These are phyloP conservation scores for Martensiomyces pterosporus DNA, from an alignment of 192 early-diverging fungal species.

Conservation along the genomic window DNA sequence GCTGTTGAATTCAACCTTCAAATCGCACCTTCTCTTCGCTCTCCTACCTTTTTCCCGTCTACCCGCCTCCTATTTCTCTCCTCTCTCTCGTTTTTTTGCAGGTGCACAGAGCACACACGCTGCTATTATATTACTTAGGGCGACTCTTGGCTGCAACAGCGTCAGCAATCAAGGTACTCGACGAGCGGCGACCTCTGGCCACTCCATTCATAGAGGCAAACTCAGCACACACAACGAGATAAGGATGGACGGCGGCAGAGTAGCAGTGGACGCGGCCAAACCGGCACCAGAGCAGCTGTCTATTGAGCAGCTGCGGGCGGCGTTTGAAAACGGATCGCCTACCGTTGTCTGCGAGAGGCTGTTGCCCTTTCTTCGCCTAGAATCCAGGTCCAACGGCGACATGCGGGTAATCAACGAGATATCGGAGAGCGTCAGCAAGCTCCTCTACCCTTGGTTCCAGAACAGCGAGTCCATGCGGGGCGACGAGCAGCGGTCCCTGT, in stretches of 20 bases:
- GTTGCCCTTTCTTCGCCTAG: conserved; percentile 27
- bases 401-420: conserved; percentile 31
- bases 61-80: too few relatives aligned
- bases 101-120: too few relatives aligned
- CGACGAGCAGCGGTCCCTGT: conserved; percentile 29
- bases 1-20: background rate
- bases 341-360: conserved; percentile 21
- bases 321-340: conserved; percentile 29
- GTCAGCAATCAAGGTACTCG: too few relatives aligned
- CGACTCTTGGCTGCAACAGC: too few relatives aligned
- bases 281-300: conserved; percentile 9
- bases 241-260: conserved; percentile 1
- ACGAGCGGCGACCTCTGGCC: too few relatives aligned
- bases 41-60: background rate
- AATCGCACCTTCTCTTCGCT: too few relatives aligned
- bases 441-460: conserved; percentile 39
- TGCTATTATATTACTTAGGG: too few relatives aligned
- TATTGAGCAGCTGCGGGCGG: conserved; percentile 29
- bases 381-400: conserved; percentile 30
- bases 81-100: too few relatives aligned
- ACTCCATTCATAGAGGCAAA: too few relatives aligned
- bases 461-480: conserved; percentile 27
- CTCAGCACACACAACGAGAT: too few relatives aligned
- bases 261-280: too few relatives aligned
- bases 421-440: conserved; percentile 13